phyloP scores from a whole-genome alignment of 2,329 filamentous ascomycete species.

The Exophiala oligosperma region DNA sequence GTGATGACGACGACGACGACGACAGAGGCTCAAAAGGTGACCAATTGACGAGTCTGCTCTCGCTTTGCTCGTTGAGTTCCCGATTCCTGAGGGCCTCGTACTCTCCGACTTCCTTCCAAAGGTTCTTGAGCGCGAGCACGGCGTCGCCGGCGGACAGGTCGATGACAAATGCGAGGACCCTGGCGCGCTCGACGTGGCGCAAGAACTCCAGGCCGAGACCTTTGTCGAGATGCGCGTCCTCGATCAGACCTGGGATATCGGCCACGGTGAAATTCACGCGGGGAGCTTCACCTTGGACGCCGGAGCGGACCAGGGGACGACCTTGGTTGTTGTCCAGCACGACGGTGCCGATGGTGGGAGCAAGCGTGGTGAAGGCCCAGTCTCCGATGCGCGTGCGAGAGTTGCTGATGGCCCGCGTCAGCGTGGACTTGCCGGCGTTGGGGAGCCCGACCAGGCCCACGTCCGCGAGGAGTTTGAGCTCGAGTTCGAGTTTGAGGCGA shows the following conservation, averaged over 20 bases:
- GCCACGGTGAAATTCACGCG: slow-evolving; percentile 87
- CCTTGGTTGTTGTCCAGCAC: slow-evolving; percentile 86
- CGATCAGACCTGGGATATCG: slow-evolving; percentile 91
- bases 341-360: slow-evolving; percentile 94
- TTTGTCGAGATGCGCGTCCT: slow-evolving; percentile 87
- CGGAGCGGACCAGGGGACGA: slow-evolving; percentile 58
- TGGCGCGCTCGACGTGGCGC: slow-evolving; percentile 89
- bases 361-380: slow-evolving; percentile 96
- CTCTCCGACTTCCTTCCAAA: slow-evolving; percentile 88
- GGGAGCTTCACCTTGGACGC: slow-evolving; percentile 49
- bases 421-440: slow-evolving; percentile 93
- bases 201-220: slow-evolving; percentile 90
- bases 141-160: slow-evolving; percentile 81
- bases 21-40: slow-evolving; percentile 31
- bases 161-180: slow-evolving; percentile 89
- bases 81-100: slow-evolving; percentile 81
- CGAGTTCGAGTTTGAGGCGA: slow-evolving; percentile 77
- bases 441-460: slow-evolving; percentile 92
- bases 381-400: slow-evolving; percentile 85
- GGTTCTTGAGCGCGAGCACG: slow-evolving; percentile 70
- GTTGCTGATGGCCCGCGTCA: slow-evolving; percentile 83
- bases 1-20: background rate
- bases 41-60: slow-evolving; percentile 61
- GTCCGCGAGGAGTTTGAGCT: slow-evolving; percentile 92
- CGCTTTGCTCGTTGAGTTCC: slow-evolving; percentile 64